phyloP scores from a whole-genome alignment of 2,329 filamentous ascomycete species.

The Esteya vermicola region DNA sequence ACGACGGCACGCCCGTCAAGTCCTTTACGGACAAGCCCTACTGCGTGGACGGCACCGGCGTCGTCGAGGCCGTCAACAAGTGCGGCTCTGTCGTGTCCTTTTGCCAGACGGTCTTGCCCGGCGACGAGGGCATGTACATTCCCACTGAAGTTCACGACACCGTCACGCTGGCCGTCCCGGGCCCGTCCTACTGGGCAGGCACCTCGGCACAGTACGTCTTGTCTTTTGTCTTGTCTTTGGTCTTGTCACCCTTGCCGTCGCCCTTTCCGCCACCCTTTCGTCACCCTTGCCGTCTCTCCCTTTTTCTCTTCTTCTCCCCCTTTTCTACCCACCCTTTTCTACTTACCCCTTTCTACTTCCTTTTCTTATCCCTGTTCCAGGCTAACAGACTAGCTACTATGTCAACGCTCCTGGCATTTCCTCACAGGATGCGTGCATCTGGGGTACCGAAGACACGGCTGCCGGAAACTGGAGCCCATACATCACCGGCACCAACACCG shows the following conservation, averaged over 20 bases:
- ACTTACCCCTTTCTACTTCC: no score
- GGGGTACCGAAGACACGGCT: conserved; percentile 49
- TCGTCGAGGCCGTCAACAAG: conserved; percentile 53
- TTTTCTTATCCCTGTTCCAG: no score
- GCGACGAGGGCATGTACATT: conserved; percentile 72
- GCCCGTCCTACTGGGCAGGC: conserved; percentile 51
- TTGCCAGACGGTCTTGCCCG: conserved; percentile 67
- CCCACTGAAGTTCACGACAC: conserved; percentile 50
- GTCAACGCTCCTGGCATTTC: conserved; percentile 59
- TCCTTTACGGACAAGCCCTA: conserved; percentile 54
- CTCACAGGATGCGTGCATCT: conserved; percentile 53
- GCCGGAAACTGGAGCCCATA: conserved; percentile 67
- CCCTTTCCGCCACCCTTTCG: no score
- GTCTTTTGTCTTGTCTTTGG: no score
- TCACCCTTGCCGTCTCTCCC: no score
- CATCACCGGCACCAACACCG: conserved; percentile 62
- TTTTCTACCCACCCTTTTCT: not conserved
- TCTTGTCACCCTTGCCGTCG: no score
- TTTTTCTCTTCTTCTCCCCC: not conserved
- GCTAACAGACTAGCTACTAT: no score
- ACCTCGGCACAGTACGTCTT: conserved; percentile 66
- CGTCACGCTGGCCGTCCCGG: conserved; percentile 56
- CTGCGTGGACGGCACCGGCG: conserved; percentile 54
- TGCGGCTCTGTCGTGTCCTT: conserved; percentile 49
- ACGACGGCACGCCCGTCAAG: conserved; percentile 50